Base-by-base conservation (phyloP, 495 filamentous ascomycete genomes). In the Aspergillus haitiensis region DNA sequence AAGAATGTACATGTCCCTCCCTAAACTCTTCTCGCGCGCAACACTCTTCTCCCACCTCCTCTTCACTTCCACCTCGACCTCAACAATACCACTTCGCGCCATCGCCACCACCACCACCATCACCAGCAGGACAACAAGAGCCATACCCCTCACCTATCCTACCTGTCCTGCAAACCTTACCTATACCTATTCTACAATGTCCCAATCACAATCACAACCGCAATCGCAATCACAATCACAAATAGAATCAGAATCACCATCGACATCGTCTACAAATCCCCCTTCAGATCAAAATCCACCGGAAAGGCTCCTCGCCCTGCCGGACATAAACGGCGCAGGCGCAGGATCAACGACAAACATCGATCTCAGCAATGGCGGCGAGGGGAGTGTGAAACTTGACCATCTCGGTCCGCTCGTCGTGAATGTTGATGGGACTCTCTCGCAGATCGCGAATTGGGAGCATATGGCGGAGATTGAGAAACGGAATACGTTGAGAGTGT, bases 401-500 rank as follows among this genome's bases (percentile, higher is more conserved):
- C 76, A 82, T 55, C 68, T 90, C 0, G 87, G 87, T 0, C 87
- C 87, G 3, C 79, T 88, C 70, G 84, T 90, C 1, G 83, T 90
- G n/a, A 86, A 86, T 63, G 67, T 75, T 39, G 85, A 90, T 70
- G 87, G 87, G 12, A 82, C 83, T 16, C 67, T 88, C 36, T 82
- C 83, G 63, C 81, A 85, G 16, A 86, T 90, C 59, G 64, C 78
- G 56, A 90, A 90, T 72, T 90, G 87, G 87, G 74, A 70, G 33
- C 73, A 84, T 63, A 88, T 90, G 87, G 74, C 79, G 11, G 85
- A 82, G 15, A 78, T 82, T 27, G 86, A 89, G 73, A 74, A 76
- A 60, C 66, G 79, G 62, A 87, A 82, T 68, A 86, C 86, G 46
- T 55, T 89, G 65, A 75, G 86, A 37, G 70, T 89, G 16, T 61